Base-by-base conservation (phyloP, 2,329 filamentous ascomycete species). In the Xylariomycetidae sp. region DNA sequence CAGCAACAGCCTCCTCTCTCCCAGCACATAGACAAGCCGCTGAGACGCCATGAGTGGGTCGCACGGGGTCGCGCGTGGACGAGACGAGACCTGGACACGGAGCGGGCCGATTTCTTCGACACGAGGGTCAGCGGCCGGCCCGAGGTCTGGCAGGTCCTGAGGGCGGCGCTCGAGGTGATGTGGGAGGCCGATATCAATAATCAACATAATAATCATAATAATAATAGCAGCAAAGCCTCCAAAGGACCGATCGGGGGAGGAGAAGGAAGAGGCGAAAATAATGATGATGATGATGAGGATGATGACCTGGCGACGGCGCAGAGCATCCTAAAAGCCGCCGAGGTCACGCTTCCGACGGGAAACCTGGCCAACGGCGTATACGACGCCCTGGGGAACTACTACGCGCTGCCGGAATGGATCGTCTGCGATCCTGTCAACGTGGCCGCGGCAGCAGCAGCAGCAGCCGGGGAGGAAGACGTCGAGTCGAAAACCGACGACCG, bases 101-200 rank as follows among this genome's bases (percentile, higher is more conserved):
- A 95, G 62, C 76, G 90, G 30, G 65, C 64, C 30, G 88, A 88
- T 41, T 96, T 94, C 68, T 97, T 94, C 60, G 88, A 96, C 41
- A 96, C 89, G 2, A 70, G 88, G 29, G 86, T 94, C 12, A 85
- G 83, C 0, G 88, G 88, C 3, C 72, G 78, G 4, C 52, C 72
- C 4, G 86, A 95, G 58, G 74, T 92, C 16, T 97, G 90, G 90
- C 77, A 77, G 47, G 82, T 85, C 1, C 59, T 96, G 11, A 72
- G 73, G 28, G 66, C 78, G 1, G 83, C 81, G 0, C 69, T 88
- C 13, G 74, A 84, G 40, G 64, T 85, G 6, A 57, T 95, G 41
- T 82, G 82, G 64, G 69, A 70, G 9, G 66, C 71, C 1, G 70
- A 75, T 16, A 22, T 34, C 4, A 38, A 32, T 8, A 37, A 40